Evolutionary conservation across 768 basidiomycete species (phyloP).

Genomic region (Candolleomyces efflorescens): DNA sequence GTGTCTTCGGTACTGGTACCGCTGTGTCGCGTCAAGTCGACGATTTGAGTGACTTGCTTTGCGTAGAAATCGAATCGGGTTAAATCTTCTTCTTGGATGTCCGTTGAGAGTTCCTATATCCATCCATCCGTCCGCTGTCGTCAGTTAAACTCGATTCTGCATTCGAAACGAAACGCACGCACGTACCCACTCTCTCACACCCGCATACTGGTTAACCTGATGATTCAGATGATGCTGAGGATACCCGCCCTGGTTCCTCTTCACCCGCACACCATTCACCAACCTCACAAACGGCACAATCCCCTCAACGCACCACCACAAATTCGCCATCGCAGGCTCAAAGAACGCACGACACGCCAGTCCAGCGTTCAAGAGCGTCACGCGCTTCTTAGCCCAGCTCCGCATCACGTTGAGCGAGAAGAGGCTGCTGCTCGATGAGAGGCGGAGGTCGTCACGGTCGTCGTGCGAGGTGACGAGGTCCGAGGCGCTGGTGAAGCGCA

Average conservation of each 20-base stretch:
- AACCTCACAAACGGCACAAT: background rate
- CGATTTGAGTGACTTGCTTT: background rate
- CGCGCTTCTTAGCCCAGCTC: background rate
- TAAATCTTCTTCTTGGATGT: background rate
- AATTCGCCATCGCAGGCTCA: background rate
- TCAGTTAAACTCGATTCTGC: no score
- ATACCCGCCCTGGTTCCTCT: no score
- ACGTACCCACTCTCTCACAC: background rate
- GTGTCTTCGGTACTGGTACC: background rate
- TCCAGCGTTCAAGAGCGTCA: background rate
- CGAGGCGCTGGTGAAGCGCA: background rate
- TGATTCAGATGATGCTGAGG: no score
- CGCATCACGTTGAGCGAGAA: no score
- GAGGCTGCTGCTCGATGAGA: no score
- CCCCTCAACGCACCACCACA: background rate
- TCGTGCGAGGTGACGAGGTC: no score
- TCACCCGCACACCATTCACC: no score
- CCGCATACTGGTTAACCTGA: no score
- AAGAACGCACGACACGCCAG: background rate
- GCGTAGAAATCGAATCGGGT: slow-evolving; percentile 1
- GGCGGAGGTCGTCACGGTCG: background rate
- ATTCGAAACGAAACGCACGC: no score
- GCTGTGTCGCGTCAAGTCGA: no score
- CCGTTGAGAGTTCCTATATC: no score
- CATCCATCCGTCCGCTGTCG: no score